Evolutionary conservation across 768 basidiomycete species (phyloP).

Genomic region (Termitomyces sp.): DNA sequence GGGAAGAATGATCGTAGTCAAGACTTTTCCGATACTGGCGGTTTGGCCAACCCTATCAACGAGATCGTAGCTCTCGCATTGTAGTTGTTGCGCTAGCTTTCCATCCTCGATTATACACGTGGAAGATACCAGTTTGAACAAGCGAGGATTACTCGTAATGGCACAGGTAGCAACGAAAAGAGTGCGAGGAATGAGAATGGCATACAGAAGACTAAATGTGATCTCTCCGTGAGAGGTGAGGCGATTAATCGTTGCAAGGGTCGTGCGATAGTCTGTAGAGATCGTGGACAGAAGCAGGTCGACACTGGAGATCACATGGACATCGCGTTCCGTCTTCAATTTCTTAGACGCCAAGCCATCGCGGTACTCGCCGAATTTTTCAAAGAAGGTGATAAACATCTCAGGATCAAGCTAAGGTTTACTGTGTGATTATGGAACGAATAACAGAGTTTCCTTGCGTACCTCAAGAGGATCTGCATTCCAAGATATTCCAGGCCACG

Average conservation of each 20-base stretch:
- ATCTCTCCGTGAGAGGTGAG: slow-evolving; percentile 53
- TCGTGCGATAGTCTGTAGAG: slow-evolving; percentile 43
- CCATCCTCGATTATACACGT: slow-evolving; percentile 30
- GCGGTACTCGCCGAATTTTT: slow-evolving; percentile 39
- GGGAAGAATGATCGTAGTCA: slow-evolving; percentile 34
- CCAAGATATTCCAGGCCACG: slow-evolving; percentile 61
- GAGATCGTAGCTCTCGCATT: slow-evolving; percentile 48
- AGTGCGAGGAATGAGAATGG: slow-evolving; percentile 50
- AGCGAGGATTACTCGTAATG: slow-evolving; percentile 45
- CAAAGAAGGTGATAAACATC: slow-evolving; percentile 49
- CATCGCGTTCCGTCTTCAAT: slow-evolving; percentile 33
- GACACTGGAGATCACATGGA: slow-evolving; percentile 38
- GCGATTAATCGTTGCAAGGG: slow-evolving; percentile 39
- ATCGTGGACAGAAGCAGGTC: slow-evolving; percentile 47
- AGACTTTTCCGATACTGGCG: slow-evolving; percentile 35
- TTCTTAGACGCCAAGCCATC: slow-evolving; percentile 33
- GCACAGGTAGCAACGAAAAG: slow-evolving; percentile 48
- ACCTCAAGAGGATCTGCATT: slow-evolving; percentile 54
- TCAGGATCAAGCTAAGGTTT: slow-evolving; percentile 47
- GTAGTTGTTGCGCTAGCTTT: slow-evolving; percentile 36
- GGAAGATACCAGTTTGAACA: slow-evolving; percentile 41
- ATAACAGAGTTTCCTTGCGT: background rate
- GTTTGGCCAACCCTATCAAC: slow-evolving; percentile 33
- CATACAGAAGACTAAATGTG: slow-evolving; percentile 49
- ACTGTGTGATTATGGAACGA: background rate